Evolutionary conservation across 164 flowering plant genomes (phyloP).

Genomic region (Cinnamomum micranthum): DNA sequence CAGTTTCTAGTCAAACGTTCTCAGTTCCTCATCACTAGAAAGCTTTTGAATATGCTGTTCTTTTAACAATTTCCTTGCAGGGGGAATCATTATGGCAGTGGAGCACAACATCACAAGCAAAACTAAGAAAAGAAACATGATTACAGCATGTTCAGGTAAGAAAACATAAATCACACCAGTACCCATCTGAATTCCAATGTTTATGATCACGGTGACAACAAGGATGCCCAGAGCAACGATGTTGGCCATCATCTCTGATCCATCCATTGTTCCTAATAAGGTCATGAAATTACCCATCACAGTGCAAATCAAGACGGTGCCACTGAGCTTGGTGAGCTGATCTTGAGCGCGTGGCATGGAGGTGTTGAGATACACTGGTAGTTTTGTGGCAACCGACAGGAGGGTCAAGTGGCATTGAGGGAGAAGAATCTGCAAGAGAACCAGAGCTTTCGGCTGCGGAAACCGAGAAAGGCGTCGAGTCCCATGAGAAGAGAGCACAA

Average conservation of each 20-base stretch:
- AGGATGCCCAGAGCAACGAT: slow-evolving; percentile 53
- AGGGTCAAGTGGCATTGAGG: slow-evolving; percentile 49
- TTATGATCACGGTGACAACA: slow-evolving; percentile 44
- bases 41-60: slow-evolving; percentile 15
- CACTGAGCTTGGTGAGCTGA: slow-evolving; percentile 62
- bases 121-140: slow-evolving; percentile 38
- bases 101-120: slow-evolving; percentile 2
- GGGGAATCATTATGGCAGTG: slow-evolving; percentile 11
- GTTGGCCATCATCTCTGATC: slow-evolving; percentile 35
- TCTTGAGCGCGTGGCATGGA: slow-evolving; percentile 50
- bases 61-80: slow-evolving; percentile 34
- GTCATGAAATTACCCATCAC: slow-evolving; percentile 57
- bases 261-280: slow-evolving; percentile 49
- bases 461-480: slow-evolving; percentile 32
- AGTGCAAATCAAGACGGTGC: slow-evolving; percentile 43
- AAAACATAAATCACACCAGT: too few relatives aligned
- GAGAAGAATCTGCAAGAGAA: slow-evolving; percentile 58
- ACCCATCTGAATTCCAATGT: slow-evolving; percentile 46
- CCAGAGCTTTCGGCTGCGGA: slow-evolving; percentile 44
- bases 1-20: slow-evolving; percentile 12
- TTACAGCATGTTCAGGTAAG: slow-evolving; percentile 35
- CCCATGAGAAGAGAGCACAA: slow-evolving; percentile 48
- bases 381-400: slow-evolving; percentile 43
- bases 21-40: not conserved
- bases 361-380: slow-evolving; percentile 60